Evolutionary conservation across 2,329 filamentous ascomycete genomes (phyloP).

Genomic region (Annulohypoxylon truncatum): DNA sequence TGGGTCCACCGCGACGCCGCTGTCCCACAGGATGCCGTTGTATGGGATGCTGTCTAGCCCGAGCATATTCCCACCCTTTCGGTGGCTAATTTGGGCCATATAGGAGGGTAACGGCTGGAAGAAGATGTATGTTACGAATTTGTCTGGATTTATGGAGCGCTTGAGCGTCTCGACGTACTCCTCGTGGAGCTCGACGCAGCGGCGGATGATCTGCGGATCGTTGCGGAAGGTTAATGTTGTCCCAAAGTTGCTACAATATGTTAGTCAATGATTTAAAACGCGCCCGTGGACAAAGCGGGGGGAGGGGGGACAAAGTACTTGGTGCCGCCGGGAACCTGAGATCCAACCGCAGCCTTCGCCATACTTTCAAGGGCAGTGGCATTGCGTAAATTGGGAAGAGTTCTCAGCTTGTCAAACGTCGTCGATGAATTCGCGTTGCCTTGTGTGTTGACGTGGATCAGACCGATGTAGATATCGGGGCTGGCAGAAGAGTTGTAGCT

Average conservation of each 20-base stretch:
- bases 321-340: slow-evolving; percentile 28
- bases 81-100: slow-evolving; percentile 32
- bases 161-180: slow-evolving; percentile 37
- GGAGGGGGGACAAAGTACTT: slow-evolving; percentile 33
- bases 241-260: slow-evolving; percentile 21
- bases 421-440: slow-evolving; percentile 36
- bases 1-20: slow-evolving; percentile 31
- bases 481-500: slow-evolving; percentile 25
- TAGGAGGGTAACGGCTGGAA: slow-evolving; percentile 44
- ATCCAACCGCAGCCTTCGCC: slow-evolving; percentile 38
- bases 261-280: slow-evolving; percentile 10
- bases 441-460: slow-evolving; percentile 41
- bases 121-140: slow-evolving; percentile 36
- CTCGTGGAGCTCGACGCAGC: slow-evolving; percentile 28
- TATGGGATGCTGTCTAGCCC: slow-evolving; percentile 41
- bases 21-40: slow-evolving; percentile 41
- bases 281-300: slow-evolving; percentile 4
- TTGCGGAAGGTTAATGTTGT: slow-evolving; percentile 43
- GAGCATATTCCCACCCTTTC: slow-evolving; percentile 46
- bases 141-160: slow-evolving; percentile 31
- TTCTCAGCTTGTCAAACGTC: slow-evolving; percentile 33
- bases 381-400: slow-evolving; percentile 37
- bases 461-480: slow-evolving; percentile 23
- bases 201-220: slow-evolving; percentile 36
- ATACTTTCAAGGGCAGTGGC: slow-evolving; percentile 28